Base-by-base conservation (phyloP, 306 rosid species). In the Spatholobus suberectus region DNA sequence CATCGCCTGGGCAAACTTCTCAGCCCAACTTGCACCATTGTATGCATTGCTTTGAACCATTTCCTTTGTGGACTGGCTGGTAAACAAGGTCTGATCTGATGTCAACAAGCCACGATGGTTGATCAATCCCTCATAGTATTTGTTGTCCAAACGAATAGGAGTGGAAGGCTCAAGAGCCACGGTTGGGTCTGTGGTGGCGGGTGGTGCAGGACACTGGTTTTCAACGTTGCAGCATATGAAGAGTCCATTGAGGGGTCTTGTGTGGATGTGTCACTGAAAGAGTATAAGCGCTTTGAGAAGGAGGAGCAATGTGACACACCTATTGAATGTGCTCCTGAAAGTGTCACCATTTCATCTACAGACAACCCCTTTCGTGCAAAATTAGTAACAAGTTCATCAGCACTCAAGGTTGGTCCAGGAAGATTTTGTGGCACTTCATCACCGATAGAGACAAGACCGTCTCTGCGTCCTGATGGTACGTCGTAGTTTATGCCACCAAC, bases 1-100 rank as follows among this genome's bases (percentile, higher is more conserved):
- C 76, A 83, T 62, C 27, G 87, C 87, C n/a, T n/a, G 26, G 6
- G 76, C 80, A 71, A 78, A 83, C 76, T 83, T 83, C 0, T 0
- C 8, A 18, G 75, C 61, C 83, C 83, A 83, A 61, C 8, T 27
- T 14, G 87, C 40, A 20, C 76, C 83, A 40, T 83, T 20, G n/a
- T 61, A n/a, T 7, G 76, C 87, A 78, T 78, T 78, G 67, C 14
- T 78, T 12, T 59, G 17, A 47, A 78, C 87, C 35, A 23, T 61
- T 62, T 27, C n/a, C 17, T 13, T 43, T 20, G 87, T 83, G 11
- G 80, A 71, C 15, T 23, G 43, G 15, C 70, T 37, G 21, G n/a
- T 14, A 40, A 26, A 69, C 69, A 83, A 29, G 0, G 80, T 83
- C 15, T 83, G 83, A 51, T 84, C 83, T 0, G 87, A 84, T 1